Conservation (phyloP, 371 early-diverging fungal species). For the Mortierella sp. region DNA sequence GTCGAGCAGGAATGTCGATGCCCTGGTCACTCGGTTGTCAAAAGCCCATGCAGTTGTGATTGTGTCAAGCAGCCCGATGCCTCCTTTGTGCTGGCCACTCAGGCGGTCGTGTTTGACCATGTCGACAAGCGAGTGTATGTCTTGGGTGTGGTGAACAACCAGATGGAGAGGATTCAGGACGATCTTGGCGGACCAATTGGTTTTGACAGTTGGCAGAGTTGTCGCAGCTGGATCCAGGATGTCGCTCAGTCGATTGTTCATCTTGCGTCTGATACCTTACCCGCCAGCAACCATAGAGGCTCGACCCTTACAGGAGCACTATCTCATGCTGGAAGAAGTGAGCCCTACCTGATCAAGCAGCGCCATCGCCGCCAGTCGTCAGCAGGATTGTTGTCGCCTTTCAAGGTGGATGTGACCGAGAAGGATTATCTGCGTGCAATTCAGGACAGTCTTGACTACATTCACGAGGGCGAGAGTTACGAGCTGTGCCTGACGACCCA, state of each 20-base stretch:
- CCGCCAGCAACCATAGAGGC: conserved; percentile 16
- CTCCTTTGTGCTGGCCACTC: conserved; percentile 86
- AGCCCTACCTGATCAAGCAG: conserved; percentile 55
- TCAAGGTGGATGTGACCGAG: conserved; percentile 60
- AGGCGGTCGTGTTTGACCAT: conserved; percentile 84
- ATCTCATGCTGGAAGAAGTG: conserved; percentile 30
- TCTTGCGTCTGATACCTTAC: conserved; percentile 12
- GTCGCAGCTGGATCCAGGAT: conserved; percentile 38
- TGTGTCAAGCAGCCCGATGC: conserved; percentile 81
- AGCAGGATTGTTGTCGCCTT: conserved; percentile 38
- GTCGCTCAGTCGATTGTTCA: conserved; percentile 28
- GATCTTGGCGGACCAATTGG: conserved; percentile 31
- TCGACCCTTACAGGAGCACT: conserved; percentile 19
- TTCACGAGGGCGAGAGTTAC: conserved; percentile 92
- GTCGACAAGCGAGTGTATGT: conserved; percentile 59
- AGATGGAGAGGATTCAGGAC: background rate
- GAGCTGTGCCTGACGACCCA: conserved; percentile 95
- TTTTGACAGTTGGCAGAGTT: conserved; percentile 14
- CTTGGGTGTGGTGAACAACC: conserved; percentile 61
- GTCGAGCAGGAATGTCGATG: conserved; percentile 59
- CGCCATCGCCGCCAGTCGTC: conserved; percentile 45
- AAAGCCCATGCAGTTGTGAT: conserved; percentile 54
- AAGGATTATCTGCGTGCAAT: conserved; percentile 80
- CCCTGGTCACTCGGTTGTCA: conserved; percentile 24
- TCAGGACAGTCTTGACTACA: conserved; percentile 70